Conservation (phyloP, 1,284 basidiomycete species). For the Tylopilus sp. region DNA sequence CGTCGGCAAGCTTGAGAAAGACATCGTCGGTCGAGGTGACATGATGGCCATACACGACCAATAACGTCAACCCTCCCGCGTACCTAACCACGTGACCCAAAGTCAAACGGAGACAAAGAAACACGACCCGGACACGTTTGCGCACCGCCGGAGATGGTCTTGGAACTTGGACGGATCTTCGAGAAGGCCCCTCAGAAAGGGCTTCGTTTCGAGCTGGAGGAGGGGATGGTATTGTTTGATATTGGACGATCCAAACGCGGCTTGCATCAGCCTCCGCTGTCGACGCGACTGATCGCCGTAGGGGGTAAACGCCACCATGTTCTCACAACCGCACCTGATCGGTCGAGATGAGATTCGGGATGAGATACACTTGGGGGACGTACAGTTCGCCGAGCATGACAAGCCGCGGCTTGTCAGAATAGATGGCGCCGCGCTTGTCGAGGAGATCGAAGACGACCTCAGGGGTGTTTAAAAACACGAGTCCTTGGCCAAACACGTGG, state of each 20-base stretch:
- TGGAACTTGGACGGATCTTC: conserved; percentile 54
- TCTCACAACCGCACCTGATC: conserved; percentile 69
- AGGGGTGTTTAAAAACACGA: conserved; percentile 72
- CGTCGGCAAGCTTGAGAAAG: conserved; percentile 69
- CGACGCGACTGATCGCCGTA: conserved; percentile 72
- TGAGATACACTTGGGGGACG: conserved; percentile 27
- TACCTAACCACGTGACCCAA: conserved; percentile 49
- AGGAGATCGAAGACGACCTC: conserved; percentile 70
- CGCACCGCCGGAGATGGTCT: conserved; percentile 54
- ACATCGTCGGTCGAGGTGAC: conserved; percentile 62
- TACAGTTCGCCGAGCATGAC: conserved; percentile 75
- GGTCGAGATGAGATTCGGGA: conserved; percentile 11
- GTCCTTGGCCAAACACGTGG: conserved; percentile 71
- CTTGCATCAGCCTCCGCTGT: conserved; percentile 73
- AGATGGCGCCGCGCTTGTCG: conserved; percentile 74
- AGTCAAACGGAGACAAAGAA: not conserved
- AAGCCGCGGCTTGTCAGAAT: conserved; percentile 76
- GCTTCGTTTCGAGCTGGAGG: conserved; percentile 63
- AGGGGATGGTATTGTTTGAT: conserved; percentile 70
- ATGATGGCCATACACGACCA: conserved; percentile 74
- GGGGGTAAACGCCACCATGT: conserved; percentile 79
- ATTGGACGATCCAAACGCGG: conserved; percentile 63
- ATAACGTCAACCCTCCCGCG: conserved; percentile 70
- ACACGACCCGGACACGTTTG: not conserved
- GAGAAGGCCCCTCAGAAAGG: conserved; percentile 60